Evolutionary conservation across 805 yeast genomes (phyloP).

Genomic region (Candida montana): DNA sequence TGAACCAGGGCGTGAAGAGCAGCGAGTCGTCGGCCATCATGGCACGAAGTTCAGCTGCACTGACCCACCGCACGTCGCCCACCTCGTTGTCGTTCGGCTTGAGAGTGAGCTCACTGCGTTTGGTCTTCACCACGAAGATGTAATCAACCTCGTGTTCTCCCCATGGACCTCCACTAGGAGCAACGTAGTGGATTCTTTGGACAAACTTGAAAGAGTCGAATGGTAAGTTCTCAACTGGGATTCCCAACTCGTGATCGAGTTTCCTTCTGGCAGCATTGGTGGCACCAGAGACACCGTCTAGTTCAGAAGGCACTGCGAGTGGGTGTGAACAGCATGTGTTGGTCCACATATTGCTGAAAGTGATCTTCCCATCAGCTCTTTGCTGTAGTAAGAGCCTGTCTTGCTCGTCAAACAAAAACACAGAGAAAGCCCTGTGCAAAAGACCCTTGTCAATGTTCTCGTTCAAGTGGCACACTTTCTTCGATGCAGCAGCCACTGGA

Average conservation of each 20-base stretch:
- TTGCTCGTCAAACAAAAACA: conserved; percentile 80
- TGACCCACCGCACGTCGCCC: conserved; percentile 71
- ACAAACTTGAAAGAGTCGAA: conserved; percentile 68
- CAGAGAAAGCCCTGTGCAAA: conserved; percentile 93
- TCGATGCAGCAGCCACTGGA: conserved; percentile 91
- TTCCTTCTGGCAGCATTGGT: conserved; percentile 89
- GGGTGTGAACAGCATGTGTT: conserved; percentile 99
- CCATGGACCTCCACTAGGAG: conserved; percentile 80
- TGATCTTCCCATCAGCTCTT: conserved; percentile 93
- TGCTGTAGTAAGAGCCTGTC: conserved; percentile 82
- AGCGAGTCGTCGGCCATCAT: conserved; percentile 71
- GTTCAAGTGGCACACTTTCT: conserved; percentile 86
- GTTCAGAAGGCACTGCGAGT: conserved; percentile 71
- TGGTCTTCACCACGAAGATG: conserved; percentile 57
- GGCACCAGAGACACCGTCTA: conserved; percentile 67
- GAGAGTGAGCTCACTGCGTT: conserved; percentile 44
- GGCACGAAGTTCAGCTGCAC: conserved; percentile 54
- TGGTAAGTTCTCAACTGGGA: conserved; percentile 53
- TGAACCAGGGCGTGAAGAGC: conserved; percentile 96
- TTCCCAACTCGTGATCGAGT: conserved; percentile 90
- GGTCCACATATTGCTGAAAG: conserved; percentile 97
- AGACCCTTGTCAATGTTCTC: conserved; percentile 79
- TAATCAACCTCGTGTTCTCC: conserved; percentile 98
- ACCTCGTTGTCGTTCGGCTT: conserved; percentile 79
- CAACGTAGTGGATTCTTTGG: conserved; percentile 92